Evolutionary conservation across 1,284 basidiomycete species (phyloP), one percentile per base, ranked within the genome.

Genomic region (Jaminaea rosea): DNA sequence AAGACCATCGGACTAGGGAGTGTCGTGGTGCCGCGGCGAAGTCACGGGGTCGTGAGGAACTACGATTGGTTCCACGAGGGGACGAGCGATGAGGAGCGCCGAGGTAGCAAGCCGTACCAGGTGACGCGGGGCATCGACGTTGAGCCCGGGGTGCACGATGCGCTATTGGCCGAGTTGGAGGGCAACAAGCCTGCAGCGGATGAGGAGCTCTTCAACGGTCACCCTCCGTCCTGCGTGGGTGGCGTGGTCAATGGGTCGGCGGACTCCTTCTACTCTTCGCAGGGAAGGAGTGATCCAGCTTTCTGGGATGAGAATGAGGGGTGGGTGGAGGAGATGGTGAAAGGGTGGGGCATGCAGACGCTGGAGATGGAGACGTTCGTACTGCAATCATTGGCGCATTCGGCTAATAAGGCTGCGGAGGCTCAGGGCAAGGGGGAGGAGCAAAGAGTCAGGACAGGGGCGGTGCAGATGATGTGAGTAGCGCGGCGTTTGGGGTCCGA

Each of bases 181-280:
- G 46, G 28, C 0, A 44, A 47, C 2, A 47, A 44, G 2, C 61
- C 65, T 1, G 19, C 19, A 11, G 44, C 42, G 1, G 26, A 44
- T 0, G 21, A 37, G 0, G 48, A 28, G 0, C 32, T 57, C 17
- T 65, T 65, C 9, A 52, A 47, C 0, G 61, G 65, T 0, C 29
- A 50, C 2, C 21, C 42, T 17, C 54, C 49, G 13, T 49, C 52
- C 26, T 58, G 58, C 0, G 57, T 52, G 72, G 63, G 62, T 0
- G 46, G 63, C 21, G 53, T 53, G 13, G 46, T 59, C 24, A 67
- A 68, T 23, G 66, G 62, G 4, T 58, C 54, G 0, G 59, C 62
- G 0, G 64, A 67, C 47, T 86, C 85, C 70, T 88, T 88, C 75
- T 88, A 89, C 76, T 85, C 85, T 39, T 86, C 85, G 11, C 87